A percentile compares a stretch with the other conserved stretches of the same genome.
Evolutionary conservation across 192 early-diverging fungal species (phyloP).

Genomic region (Backusella sp.): DNA sequence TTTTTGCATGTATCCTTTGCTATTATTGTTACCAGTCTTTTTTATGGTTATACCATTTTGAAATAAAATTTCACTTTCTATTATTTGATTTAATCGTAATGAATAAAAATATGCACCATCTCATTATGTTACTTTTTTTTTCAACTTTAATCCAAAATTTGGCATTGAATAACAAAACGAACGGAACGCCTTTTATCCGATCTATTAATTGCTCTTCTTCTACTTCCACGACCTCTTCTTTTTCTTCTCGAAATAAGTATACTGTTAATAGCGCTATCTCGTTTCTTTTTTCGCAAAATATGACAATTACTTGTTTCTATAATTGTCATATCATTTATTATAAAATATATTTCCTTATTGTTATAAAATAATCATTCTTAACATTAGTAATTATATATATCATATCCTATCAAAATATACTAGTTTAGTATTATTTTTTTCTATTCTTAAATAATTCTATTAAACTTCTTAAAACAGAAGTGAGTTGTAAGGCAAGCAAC

Average conservation of each 20-base stretch:
- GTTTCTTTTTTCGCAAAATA: neutral
- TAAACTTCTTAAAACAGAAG: neutral
- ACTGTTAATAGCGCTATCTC: neutral
- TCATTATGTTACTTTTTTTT: neutral
- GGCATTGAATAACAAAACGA: neutral
- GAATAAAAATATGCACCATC: neutral
- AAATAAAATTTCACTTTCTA: neutral
- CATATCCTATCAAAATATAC: neutral
- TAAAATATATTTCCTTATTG: no score
- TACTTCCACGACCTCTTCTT: neutral
- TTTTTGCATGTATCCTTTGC: neutral
- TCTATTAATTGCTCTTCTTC: neutral
- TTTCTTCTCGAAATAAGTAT: neutral
- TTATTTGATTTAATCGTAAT: neutral
- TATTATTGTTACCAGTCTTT: neutral
- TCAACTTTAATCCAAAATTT: neutral
- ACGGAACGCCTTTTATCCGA: neutral
- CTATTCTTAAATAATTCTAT: neutral
- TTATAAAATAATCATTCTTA: no score
- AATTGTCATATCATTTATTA: neutral
- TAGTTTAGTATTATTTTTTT: neutral
- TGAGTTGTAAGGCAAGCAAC: neutral
- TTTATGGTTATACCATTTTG: neutral
- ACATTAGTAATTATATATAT: neutral
- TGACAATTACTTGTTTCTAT: neutral